Evolutionary conservation across 1,139 yeast genomes (phyloP).

Genomic region (Magnusiomyces fungicola): DNA sequence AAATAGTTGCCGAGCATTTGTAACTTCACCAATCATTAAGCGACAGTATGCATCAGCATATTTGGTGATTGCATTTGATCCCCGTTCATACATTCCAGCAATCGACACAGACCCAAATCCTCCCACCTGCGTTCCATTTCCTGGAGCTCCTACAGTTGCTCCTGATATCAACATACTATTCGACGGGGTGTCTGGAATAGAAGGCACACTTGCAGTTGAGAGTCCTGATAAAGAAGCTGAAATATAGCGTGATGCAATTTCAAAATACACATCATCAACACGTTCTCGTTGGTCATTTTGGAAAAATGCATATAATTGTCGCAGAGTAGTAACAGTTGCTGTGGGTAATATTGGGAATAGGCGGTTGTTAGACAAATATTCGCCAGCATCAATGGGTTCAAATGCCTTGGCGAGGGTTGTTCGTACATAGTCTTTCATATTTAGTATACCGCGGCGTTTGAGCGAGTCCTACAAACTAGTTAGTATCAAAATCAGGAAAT

Average conservation of each 20-base stretch:
- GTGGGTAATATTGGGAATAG: conserved; percentile 21
- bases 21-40: conserved; percentile 31
- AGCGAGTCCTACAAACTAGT: conserved; percentile 16
- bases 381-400: conserved; percentile 23
- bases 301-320: conserved; percentile 20
- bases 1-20: conserved; percentile 20
- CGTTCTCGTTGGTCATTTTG: conserved; percentile 30
- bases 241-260: conserved; percentile 42
- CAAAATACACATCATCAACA: conserved; percentile 39
- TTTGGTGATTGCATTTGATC: conserved; percentile 50
- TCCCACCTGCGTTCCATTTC: conserved; percentile 5
- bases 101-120: not conserved
- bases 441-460: conserved; percentile 21
- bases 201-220: not conserved
- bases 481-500: not conserved
- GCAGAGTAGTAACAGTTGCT: conserved; percentile 16
- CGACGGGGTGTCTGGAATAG: not conserved
- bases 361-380: conserved; percentile 15
- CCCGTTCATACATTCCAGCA: conserved; percentile 50
- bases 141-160: conserved; percentile 3
- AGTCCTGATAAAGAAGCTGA: conserved; percentile 31
- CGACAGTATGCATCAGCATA: conserved; percentile 49
- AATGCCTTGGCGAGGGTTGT: conserved; percentile 19
- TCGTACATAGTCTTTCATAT: conserved; percentile 23
- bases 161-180: not conserved